Evolutionary conservation across 768 basidiomycete genomes (phyloP), one percentile per base, ranked within the genome.

Genomic region (Galerina sulciceps): DNA sequence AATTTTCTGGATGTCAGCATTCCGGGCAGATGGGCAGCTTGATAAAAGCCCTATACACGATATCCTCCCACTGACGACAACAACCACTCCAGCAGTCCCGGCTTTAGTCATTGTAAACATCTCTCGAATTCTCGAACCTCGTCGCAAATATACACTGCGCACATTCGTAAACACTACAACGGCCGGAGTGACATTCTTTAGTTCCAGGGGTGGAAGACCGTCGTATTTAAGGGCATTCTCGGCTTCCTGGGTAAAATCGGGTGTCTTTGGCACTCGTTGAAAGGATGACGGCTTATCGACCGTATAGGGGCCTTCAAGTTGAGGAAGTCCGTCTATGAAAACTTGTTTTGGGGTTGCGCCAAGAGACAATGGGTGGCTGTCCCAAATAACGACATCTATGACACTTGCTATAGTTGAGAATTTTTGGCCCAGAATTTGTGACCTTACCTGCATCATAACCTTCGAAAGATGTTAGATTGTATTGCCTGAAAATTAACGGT

Each of bases 251-350:
- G 82, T 79, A 63, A 85, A 91, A 63, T 89, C 77, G 4, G 88
- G 87, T 0, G 81, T 82, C 34, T 75, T 70, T 4, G 87, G 86
- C 1, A 74, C 72, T 8, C 73, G 61, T 64, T 94, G 91, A 60
- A 84, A 76, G 6, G 70, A 55, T 1, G 60, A 46, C 0, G 89
- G 84, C 68, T 94, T 93, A 51, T 72, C 55, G 46, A 75, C 70
- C 13, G 79, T 64, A 56, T 77, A 67, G 0, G 86, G 83, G 10
- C 72, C 65, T 44, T 75, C 66, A 2, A 89, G 65, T 65, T 96
- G 93, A 0, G 89, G 68, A 57, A 94, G 88, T 3, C 93, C 94
- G 63, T 96, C 93, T 59, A 94, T 91, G 73, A 82, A 93, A 9
- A 92, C 90, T 75, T 94, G 91, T 49, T 81, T 79, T 4, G 92